Percentiles rank a stretch among this genome's conserved stretches.
These are phyloP conservation scores for Scheffersomyces insectosa DNA, from an alignment of 1,139 yeast genomes.

Conservation along the genomic window DNA sequence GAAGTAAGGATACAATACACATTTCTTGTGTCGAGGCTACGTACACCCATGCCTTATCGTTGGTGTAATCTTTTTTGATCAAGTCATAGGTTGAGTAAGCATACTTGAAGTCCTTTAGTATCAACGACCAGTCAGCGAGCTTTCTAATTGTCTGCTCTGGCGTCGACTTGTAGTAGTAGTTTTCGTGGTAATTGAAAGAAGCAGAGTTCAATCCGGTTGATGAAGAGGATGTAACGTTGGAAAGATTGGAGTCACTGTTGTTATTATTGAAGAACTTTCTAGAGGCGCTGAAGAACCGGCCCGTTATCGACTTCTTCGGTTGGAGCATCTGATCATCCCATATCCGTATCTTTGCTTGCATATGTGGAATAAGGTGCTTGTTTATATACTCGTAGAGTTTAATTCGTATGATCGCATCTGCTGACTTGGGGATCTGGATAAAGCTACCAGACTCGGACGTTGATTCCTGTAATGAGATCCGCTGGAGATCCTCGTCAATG, in stretches of 20 bases:
- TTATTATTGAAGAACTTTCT: conserved; percentile 52
- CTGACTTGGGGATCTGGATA: conserved; percentile 28
- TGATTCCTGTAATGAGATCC: conserved; percentile 29
- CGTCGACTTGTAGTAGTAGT: conserved; percentile 58
- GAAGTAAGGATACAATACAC: conserved; percentile 71
- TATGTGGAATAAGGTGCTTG: conserved; percentile 67
- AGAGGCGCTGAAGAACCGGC: conserved; percentile 71
- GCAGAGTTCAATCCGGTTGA: conserved; percentile 12
- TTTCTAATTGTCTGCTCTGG: conserved; percentile 78
- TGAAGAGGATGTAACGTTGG: conserved; percentile 4
- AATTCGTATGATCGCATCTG: conserved; percentile 42
- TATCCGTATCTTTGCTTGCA: conserved; percentile 70
- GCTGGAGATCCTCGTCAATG: conserved; percentile 55
- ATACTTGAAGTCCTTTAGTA: conserved; percentile 82
- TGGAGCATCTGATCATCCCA: conserved; percentile 78
- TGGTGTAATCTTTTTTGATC: conserved; percentile 73
- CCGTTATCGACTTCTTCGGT: conserved; percentile 71
- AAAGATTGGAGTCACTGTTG: conserved; percentile 8
- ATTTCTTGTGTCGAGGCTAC: conserved; percentile 87
- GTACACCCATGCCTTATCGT: conserved; percentile 81
- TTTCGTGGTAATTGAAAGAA: conserved; percentile 44
- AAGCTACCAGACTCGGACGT: conserved; percentile 14
- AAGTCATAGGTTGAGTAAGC: conserved; percentile 86
- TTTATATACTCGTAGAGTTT: conserved; percentile 56
- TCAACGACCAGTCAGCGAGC: conserved; percentile 89